A percentile compares a stretch with the other conserved stretches of the same genome.
These are phyloP conservation scores for Macrophomina tecta DNA, from an alignment of 2,329 filamentous ascomycete genomes.

Conservation along the genomic window DNA sequence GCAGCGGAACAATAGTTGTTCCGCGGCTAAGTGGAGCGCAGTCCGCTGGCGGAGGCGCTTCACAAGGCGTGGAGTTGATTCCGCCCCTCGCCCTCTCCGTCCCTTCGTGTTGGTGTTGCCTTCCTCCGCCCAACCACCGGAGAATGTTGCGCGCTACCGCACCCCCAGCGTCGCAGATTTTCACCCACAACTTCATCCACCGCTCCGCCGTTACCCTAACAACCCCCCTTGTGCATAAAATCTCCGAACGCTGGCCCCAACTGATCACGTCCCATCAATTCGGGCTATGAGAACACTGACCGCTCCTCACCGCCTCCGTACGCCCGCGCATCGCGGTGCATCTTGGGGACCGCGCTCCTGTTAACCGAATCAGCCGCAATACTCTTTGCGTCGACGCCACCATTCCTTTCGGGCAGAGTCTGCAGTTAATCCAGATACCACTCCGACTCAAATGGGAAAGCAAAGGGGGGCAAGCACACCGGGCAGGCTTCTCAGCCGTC, in stretches of 20 bases:
- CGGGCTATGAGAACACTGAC: background rate
- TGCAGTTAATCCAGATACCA: background rate
- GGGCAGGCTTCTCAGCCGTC: background rate
- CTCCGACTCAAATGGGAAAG: background rate
- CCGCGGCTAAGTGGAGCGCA: background rate
- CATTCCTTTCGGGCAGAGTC: background rate
- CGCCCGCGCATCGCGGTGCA: background rate
- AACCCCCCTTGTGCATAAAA: background rate
- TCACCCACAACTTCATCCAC: background rate
- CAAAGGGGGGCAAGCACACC: background rate
- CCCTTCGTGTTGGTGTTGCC: background rate
- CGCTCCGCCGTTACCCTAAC: background rate
- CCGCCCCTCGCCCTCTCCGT: background rate
- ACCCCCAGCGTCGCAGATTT: background rate
- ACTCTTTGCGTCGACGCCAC: background rate
- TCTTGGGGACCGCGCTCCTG: background rate
- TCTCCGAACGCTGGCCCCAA: background rate
- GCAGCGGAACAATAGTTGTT: background rate
- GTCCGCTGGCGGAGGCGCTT: background rate
- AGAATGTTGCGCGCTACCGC: background rate
- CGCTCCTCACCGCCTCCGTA: background rate
- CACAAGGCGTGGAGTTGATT: background rate
- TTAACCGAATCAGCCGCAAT: constrained; percentile 5
- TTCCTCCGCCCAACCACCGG: background rate
- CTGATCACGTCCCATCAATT: too few species aligned